These are phyloP conservation scores for Chlorophyllum brunneum DNA, from an alignment of 768 basidiomycete genomes.

Conservation along the genomic window DNA sequence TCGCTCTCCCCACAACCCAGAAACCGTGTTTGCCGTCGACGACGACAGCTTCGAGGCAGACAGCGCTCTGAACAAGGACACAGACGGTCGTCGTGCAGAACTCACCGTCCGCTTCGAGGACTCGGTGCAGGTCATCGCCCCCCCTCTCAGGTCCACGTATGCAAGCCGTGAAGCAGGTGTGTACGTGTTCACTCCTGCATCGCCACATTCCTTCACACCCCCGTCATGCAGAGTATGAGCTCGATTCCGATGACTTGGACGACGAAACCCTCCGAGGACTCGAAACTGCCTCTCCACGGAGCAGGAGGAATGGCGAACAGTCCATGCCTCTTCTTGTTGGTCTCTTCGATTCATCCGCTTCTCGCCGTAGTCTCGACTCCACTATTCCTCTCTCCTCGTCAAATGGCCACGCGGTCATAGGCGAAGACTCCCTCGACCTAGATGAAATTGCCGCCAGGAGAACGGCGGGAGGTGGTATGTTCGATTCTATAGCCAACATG, in stretches of 20 bases:
- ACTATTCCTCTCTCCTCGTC: conserved; percentile 41
- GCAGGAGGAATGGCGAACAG: conserved; percentile 41
- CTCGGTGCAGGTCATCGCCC: conserved; percentile 64
- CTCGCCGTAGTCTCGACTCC: conserved; percentile 55
- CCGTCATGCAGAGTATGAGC: conserved; percentile 63
- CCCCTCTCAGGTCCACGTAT: conserved; percentile 65
- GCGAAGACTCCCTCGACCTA: conserved; percentile 50
- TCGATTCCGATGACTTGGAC: conserved; percentile 81
- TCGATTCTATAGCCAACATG: conserved; percentile 89
- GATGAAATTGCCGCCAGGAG: conserved; percentile 69
- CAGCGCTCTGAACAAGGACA: conserved; percentile 11
- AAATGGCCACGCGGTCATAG: conserved; percentile 29
- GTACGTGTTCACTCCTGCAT: conserved; percentile 31
- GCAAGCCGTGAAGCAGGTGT: conserved; percentile 79
- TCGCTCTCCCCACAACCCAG: conserved; percentile 28
- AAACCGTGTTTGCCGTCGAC: conserved; percentile 53
- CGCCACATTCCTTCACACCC: conserved; percentile 5
- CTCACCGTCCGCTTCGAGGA: conserved; percentile 64
- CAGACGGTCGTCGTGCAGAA: conserved; percentile 4
- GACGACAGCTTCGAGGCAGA: conserved; percentile 42
- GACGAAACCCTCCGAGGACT: conserved; percentile 32
- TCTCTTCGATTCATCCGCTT: conserved; percentile 60
- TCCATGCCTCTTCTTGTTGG: conserved; percentile 78
- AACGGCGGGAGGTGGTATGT: conserved; percentile 65
- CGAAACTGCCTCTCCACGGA: conserved; percentile 25